A percentile compares a stretch with the other conserved stretches of the same genome.
Conservation (phyloP, 2,329 filamentous ascomycete genomes). For the Aspergillus fumigatus region DNA sequence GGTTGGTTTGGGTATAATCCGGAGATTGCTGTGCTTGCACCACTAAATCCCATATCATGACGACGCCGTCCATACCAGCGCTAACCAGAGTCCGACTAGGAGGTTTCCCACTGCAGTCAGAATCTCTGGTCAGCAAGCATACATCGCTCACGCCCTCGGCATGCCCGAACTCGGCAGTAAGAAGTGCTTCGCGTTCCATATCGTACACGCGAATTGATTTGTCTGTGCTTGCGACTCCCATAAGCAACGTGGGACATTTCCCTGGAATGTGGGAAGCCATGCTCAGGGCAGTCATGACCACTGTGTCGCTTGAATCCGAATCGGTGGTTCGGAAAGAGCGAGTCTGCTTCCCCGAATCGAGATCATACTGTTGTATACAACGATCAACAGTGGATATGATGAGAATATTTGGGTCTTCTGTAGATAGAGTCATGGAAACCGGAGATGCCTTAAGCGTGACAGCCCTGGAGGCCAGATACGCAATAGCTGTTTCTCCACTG, state of each 20-base stretch:
- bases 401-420: constrained; percentile 54
- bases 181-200: constrained; percentile 65
- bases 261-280: constrained; percentile 52
- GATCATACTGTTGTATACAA: constrained; percentile 55
- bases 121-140: constrained; percentile 56
- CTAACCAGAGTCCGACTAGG: constrained; percentile 56
- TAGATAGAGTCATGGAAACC: constrained; percentile 70
- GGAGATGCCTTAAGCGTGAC: constrained; percentile 84
- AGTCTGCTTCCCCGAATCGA: constrained; percentile 64
- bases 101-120: constrained; percentile 38
- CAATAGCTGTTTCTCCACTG: constrained; percentile 54
- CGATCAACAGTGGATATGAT: constrained; percentile 60
- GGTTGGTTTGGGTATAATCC: constrained; percentile 22
- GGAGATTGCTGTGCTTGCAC: constrained; percentile 31
- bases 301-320: constrained; percentile 72
- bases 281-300: constrained; percentile 74
- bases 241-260: constrained; percentile 60
- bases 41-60: constrained; percentile 67
- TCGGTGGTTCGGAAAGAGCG: constrained; percentile 80
- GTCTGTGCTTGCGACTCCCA: constrained; percentile 89
- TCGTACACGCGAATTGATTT: constrained; percentile 94
- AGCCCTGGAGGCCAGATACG: constrained; percentile 70
- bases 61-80: constrained; percentile 72
- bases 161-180: constrained; percentile 91
- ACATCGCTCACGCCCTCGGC: constrained; percentile 90